These are phyloP conservation scores for Globisporangium cylindrosporum DNA, from an alignment of 352 stramenopile genomes.

Conservation along the genomic window DNA sequence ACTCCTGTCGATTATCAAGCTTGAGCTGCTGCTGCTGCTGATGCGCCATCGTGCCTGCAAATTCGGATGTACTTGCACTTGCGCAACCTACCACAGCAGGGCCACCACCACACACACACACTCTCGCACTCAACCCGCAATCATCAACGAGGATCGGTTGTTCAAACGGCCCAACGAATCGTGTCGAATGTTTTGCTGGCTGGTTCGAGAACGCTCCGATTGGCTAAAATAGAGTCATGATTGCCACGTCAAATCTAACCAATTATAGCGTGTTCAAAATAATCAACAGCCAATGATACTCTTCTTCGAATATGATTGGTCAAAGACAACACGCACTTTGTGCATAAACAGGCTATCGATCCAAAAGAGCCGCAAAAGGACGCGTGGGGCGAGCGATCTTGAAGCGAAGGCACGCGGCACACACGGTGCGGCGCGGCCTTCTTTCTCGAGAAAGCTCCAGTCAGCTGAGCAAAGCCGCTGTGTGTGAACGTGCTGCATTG, in stretches of 20 bases:
- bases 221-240: neutral
- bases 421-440: neutral
- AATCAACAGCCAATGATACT: neutral
- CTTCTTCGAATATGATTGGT: neutral
- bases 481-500: neutral
- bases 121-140: neutral
- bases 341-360: neutral
- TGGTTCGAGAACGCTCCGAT: neutral
- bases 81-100: neutral
- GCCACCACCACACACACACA: neutral
- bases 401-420: conserved; percentile 6
- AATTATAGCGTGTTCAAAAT: neutral
- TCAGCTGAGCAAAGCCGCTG: neutral
- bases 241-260: neutral
- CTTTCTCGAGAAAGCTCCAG: neutral
- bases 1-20: neutral
- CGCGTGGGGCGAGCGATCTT: neutral
- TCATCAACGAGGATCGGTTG: neutral
- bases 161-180: neutral
- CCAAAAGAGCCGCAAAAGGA: neutral
- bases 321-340: neutral
- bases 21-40: conserved; percentile 1
- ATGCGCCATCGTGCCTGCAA: conserved; percentile 6
- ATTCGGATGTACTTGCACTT: conserved; percentile 12
- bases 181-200: neutral